Evolutionary conservation across 2,329 filamentous ascomycete species (phyloP), one percentile per base, ranked within the genome.

Genomic region (Epicoccum nigrum): DNA sequence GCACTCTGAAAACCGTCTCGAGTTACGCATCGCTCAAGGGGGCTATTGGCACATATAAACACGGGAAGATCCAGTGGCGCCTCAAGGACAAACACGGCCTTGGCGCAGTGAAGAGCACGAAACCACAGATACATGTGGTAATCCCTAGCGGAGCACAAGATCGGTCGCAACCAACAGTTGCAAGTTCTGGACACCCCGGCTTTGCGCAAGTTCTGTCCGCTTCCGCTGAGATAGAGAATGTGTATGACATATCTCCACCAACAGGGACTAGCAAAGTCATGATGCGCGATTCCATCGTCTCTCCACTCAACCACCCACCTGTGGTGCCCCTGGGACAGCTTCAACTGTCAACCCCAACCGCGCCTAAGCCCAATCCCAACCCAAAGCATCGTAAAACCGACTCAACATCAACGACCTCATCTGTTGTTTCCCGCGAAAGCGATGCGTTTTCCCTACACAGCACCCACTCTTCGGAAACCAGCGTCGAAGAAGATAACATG

Each of bases 1-100:
- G 37, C 34, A 65, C 57, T 54, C 69, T 59, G 21, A 67, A 67
- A 44, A 67, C 60, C 21, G 58, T 62, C 28, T 49, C 58, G 11
- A 57, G 47, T 42, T 59, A 55, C 40, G 47, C 60, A 25, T 62
- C 64, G 15, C 49, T 65, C n/a, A 64, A 59, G 27, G 55, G 59
- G 30, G 72, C 62, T n/a, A 75, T 79, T 52, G 77, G 76, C 5
- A 65, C 75, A 4, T 80, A 77, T 71, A 74, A 72, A 42, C 65
- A 79, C 58, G 77, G 77, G 4, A 70, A 70, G 28, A 71, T 75
- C 21, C 67, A 76, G 42, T 79, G 76, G 76, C 72, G 65, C 27
- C 47, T 59, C 21, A 61, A 55, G 41, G 53, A 63, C 39, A 55
- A 54, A 17, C 55, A 54, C 37, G 51, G 35, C 13, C 49, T 51